Base-by-base conservation (phyloP, 331 rosid species). In the Pyrus hybrid region DNA sequence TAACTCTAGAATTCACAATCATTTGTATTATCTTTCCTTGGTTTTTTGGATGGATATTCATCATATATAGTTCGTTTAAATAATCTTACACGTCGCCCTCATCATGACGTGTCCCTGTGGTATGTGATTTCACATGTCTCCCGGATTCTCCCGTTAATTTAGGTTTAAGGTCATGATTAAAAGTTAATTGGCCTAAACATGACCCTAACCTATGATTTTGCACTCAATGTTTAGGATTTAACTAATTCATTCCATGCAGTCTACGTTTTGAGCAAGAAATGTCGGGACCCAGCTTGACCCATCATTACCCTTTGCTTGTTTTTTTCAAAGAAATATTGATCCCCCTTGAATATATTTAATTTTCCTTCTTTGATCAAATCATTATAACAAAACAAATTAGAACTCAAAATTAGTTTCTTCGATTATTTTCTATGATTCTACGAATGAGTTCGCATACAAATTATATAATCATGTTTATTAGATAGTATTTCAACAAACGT, bases 51-150 rank as follows among this genome's bases (percentile, higher is more conserved):
- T 62, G 33, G 18, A 64, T 47, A 73, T 57, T 58, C 77, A 63
- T 74, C 63, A 61, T 81, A 72, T 79, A 12, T 54, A 22, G 60
- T 70, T 86, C 30, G n/a, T 43, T 43, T 11, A 72, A 79, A 93
- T 88, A 75, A 79, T 83, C 80, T 86, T 78, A 80, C 77, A 91
- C 92, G 91, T 87, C 94, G 86, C 75, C 61, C 74, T 65, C 80
- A 54, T 73, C 69, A 18, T 84, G 93, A 89, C 88, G 95, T 86
- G 87, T 80, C 45, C 28, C 80, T 82, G 68, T 54, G 58, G 28
- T 73, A 11, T 70, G 73, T 81, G 77, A n/a, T 43, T 60, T 72
- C 81, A 83, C 80, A 63, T 76, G 85, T 73, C 86, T 53, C 75
- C 84, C 71, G 78, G 23, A 70, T 5, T 30, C 47, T 49, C 77